A percentile compares a stretch with the other conserved stretches of the same genome.
Conservation (phyloP, 257 asterid genomes). For the Jasminum sambac region DNA sequence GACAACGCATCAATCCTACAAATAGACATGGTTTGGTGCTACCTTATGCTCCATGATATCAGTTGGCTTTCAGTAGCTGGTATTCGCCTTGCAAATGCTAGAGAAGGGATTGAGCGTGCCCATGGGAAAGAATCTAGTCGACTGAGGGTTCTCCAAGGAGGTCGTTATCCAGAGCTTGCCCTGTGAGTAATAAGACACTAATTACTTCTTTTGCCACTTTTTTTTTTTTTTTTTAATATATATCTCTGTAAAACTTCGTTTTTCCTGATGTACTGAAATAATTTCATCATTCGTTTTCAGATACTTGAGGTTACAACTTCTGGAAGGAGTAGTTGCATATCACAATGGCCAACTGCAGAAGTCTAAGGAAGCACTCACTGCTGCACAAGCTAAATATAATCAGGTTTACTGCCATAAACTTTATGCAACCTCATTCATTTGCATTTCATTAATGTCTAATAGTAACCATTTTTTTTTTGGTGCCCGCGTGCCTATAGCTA, state of each 20-base stretch:
- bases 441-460: not conserved
- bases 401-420: conserved; percentile 44
- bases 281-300: conserved; percentile 38
- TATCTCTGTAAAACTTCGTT: conserved; percentile 12
- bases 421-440: not conserved
- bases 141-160: conserved; percentile 80
- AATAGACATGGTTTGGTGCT: conserved; percentile 99
- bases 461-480: not conserved
- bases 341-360: conserved; percentile 70
- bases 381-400: conserved; percentile 68
- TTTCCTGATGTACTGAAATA: conserved; percentile 12
- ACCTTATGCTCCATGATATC: conserved; percentile 89
- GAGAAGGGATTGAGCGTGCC: conserved; percentile 89
- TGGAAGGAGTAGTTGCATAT: conserved; percentile 93
- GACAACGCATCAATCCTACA: conserved; percentile 90
- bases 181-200: conserved; percentile 49
- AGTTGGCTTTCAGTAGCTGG: conserved; percentile 92
- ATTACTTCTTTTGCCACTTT: conserved; percentile 11
- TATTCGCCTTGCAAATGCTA: conserved; percentile 75
- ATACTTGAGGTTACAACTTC: conserved; percentile 80
- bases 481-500: conserved; percentile 50
- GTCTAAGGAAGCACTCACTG: conserved; percentile 52
- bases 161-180: conserved; percentile 79
- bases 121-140: conserved; percentile 93
- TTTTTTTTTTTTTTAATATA: no score